These are phyloP conservation scores for Mycena citricolor DNA, from an alignment of 1,284 basidiomycete genomes.

Conservation along the genomic window DNA sequence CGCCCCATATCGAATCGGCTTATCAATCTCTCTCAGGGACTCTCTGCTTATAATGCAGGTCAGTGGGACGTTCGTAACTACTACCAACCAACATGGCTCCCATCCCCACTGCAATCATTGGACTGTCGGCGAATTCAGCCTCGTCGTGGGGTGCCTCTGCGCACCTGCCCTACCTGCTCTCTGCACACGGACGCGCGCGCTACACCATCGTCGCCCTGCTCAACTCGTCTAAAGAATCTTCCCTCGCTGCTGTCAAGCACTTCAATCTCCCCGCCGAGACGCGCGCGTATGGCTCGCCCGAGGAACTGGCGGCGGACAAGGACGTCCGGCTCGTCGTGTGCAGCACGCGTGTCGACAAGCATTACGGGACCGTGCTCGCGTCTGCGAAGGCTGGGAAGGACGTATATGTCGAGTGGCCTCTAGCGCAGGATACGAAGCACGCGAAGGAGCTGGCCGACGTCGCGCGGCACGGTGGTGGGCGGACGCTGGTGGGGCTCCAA, in stretches of 20 bases:
- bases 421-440: slow-evolving; percentile 4
- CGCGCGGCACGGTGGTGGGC: not conserved
- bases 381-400: slow-evolving; percentile 5
- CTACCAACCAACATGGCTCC: slow-evolving; percentile 7
- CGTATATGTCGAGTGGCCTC: slow-evolving; percentile 15
- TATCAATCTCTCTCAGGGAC: too few relatives aligned
- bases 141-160: slow-evolving; percentile 13
- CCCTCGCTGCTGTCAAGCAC: not conserved
- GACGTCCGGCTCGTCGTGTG: slow-evolving; percentile 15
- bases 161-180: slow-evolving; percentile 17
- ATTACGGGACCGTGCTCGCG: slow-evolving; percentile 5
- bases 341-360: slow-evolving; percentile 16
- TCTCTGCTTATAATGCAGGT: too few relatives aligned
- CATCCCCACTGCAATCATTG: slow-evolving; percentile 17
- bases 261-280: slow-evolving; percentile 1
- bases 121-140: slow-evolving; percentile 11
- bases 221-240: slow-evolving; percentile 12
- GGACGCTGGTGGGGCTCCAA: slow-evolving; percentile 14
- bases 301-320: slow-evolving; percentile 3
- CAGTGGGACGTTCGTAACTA: too few relatives aligned
- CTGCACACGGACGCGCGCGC: slow-evolving; percentile 10
- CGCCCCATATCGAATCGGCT: too few relatives aligned
- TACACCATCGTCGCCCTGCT: slow-evolving; percentile 15
- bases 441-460: not conserved
- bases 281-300: slow-evolving; percentile 9